Base-by-base conservation (phyloP, 2,329 filamentous ascomycete genomes). In the Chrysoporthe austroafricana region DNA sequence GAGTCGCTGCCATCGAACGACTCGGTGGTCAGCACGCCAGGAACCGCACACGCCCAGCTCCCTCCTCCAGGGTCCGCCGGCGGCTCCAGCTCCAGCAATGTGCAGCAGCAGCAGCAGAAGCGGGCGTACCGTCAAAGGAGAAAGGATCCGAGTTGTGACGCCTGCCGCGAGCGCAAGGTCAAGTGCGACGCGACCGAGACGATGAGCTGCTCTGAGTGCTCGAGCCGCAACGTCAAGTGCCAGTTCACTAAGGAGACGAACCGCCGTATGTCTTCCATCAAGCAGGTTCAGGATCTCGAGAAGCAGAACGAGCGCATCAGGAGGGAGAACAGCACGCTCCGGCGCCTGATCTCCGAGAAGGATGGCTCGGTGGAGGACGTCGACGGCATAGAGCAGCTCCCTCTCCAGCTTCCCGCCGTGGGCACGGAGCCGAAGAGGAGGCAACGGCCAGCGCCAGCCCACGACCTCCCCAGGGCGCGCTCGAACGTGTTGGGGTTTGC, bases 171-270 rank as follows among this genome's bases (percentile, higher is more conserved):
- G 74, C 83, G 89, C 71, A 91, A 91, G 79, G 89, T 91, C 76
- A 91, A 91, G 85, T 99, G 96, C 79, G 96, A 99, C 82, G 96
- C 96, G 43, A 98, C 96, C 18, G 96, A 98, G 77, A 97, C 93
- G 21, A 90, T 92, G 13, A 97, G 95, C 79, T 99, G 96, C 78
- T 97, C 96, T 1, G 96, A 99, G 80, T 99, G 96, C 81, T 96
- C 93, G 4, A 97, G 94, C 77, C 90, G 96, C 72, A 96, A 95
- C 76, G 95, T 98, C 72, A 97, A 96, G 78, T 99, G 96, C 77
- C 95, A 98, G 76, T 99, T 99, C 77, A 99, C 96, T 62, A 99
- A 99, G 81, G 96, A 99, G 80, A 99, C 96, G 14, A 99, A 99
- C 78, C 88, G 96, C 68, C 89, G 96, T 70, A 99, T 99, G 96